Base-by-base conservation (phyloP, 23 red algal genomes). In the Chondrus crispus region DNA sequence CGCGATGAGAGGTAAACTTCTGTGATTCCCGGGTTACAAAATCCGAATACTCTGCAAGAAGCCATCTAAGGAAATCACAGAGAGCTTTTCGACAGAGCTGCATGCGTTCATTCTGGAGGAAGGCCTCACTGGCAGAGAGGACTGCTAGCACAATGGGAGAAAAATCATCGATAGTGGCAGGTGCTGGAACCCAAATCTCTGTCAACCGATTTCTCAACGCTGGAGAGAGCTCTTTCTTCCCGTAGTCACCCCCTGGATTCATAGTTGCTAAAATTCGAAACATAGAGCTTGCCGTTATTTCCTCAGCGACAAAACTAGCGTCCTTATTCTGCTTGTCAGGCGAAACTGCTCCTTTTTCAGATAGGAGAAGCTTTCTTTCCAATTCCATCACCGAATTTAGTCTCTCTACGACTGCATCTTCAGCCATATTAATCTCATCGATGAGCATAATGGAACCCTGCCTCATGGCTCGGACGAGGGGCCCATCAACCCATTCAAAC, bases 381-480 rank as follows among this genome's bases (percentile, higher is more conserved):
- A 54, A 71, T 73, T 98, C 97, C 3, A 98, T 46, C 18, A 98
- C 93, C 24, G 85, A 93, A 68, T 98, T 98, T 36, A 98, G 76
- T 74, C 97, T 71, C 54, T 98, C 97, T 29, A 92, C 82, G 2
- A 98, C 97, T 29, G 97, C 97, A 81, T 98, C 94, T 57, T 96
- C 95, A 73, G 94, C 93, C 93, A 96, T 96, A 66, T 98, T 98
- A 74, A 98, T 93, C 64, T 98, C 97, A 85, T 98, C 97, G 29
- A 98, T 47, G 33, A 98, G 83, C 10, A 98, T 62, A 53, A 79
- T 53, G 33, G n/a, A 19, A 24, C 97, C 97, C 19, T 70, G 28
- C 54, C 77, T 76, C 97, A 98, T 98, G 10, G 97, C 97, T 74
- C 40, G 42, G 13, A 96, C 80, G 57, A 98, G 51, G 66, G 93